Conservation (phyloP, 208 protist species). For the Borovskyia barvae region DNA sequence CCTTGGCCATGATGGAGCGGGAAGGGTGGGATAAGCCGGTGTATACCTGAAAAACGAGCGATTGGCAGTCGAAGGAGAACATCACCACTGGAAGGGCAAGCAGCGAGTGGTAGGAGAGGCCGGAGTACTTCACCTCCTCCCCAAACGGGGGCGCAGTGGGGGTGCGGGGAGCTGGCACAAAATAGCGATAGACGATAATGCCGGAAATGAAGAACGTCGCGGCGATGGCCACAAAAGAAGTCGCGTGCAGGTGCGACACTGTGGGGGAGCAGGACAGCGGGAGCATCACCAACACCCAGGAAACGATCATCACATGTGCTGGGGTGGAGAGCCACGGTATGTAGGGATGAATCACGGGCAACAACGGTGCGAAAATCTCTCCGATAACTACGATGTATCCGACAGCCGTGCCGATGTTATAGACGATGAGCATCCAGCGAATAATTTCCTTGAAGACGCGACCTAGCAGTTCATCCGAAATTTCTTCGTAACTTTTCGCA, state of each 20-base stretch:
- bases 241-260: conserved; percentile 42
- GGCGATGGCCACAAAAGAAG: conserved; percentile 46
- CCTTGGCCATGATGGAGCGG: conserved; percentile 45
- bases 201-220: conserved; percentile 56
- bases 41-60: conserved; percentile 69
- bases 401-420: conserved; percentile 52
- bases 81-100: conserved; percentile 61
- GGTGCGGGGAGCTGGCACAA: conserved; percentile 18
- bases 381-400: conserved; percentile 71
- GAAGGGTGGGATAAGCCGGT: conserved; percentile 24
- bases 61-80: conserved; percentile 79
- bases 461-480: conserved; percentile 49
- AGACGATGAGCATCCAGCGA: conserved; percentile 69
- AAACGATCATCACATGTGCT: conserved; percentile 29
- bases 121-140: conserved; percentile 37
- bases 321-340: conserved; percentile 43
- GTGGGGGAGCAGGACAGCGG: conserved; percentile 56
- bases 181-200: conserved; percentile 65
- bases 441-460: conserved; percentile 40
- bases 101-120: conserved; percentile 31
- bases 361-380: conserved; percentile 50
- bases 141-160: neutral
- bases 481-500: conserved; percentile 61
- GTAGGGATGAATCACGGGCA: conserved; percentile 41
- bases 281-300: conserved; percentile 54